Conservation (phyloP, 2,329 filamentous ascomycete species). For the Neofusicoccum sp. region DNA sequence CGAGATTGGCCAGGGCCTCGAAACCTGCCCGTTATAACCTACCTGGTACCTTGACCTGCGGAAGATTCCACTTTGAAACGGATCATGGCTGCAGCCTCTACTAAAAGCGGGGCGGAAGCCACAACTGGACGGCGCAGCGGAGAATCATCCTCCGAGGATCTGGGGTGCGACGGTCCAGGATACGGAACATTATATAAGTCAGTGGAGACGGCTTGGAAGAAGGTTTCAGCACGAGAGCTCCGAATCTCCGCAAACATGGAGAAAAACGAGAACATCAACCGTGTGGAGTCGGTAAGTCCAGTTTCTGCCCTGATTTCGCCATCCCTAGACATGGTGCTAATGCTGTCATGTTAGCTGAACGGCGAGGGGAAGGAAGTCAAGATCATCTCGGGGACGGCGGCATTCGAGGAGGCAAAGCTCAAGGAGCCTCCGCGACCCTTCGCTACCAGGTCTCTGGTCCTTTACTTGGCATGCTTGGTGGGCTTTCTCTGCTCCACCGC, state of each 20-base stretch:
- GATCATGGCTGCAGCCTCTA: background rate
- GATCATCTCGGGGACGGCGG: conserved; percentile 52
- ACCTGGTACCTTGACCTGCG: background rate
- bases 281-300: background rate
- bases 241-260: background rate
- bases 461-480: conserved; percentile 22
- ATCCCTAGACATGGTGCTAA: background rate
- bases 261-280: background rate
- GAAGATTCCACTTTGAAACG: background rate
- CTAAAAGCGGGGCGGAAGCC: background rate
- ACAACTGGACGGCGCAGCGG: background rate
- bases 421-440: conserved; percentile 47
- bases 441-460: conserved; percentile 23
- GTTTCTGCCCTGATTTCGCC: background rate
- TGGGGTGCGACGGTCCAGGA: background rate
- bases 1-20: background rate
- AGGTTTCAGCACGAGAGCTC: background rate
- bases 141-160: background rate
- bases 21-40: background rate
- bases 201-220: background rate
- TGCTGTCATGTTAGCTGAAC: background rate
- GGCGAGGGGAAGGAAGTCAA: conserved; percentile 29
- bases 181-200: background rate
- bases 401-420: conserved; percentile 55
- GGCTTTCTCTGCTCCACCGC: conserved; percentile 24